Percentiles rank a stretch among this genome's conserved stretches.
Evolutionary conservation across 768 basidiomycete species (phyloP).

Genomic region (Pleurotus cornucopiae): DNA sequence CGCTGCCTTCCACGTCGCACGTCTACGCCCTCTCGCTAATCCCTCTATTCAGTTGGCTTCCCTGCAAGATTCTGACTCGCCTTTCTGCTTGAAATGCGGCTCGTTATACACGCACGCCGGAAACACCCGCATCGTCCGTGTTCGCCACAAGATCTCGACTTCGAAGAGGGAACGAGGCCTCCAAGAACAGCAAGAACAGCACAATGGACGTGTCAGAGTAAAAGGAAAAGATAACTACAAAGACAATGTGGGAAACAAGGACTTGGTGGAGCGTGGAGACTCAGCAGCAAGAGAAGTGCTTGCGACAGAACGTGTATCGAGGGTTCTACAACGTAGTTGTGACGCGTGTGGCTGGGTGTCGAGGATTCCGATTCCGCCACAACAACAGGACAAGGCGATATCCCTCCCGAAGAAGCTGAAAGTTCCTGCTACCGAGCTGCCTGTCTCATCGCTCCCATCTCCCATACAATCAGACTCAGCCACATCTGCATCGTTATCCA

Average conservation of each 20-base stretch:
- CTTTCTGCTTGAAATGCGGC: slow-evolving; percentile 50
- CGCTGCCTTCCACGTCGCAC: slow-evolving; percentile 56
- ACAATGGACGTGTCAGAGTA: too few species aligned
- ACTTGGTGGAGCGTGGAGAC: background rate
- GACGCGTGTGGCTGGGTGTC: slow-evolving; percentile 22
- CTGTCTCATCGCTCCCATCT: background rate
- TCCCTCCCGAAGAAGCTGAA: background rate
- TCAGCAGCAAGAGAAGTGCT: too few species aligned
- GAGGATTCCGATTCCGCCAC: slow-evolving; percentile 15
- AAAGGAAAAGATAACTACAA: slow-evolving; percentile 2
- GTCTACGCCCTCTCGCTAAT: slow-evolving; percentile 26
- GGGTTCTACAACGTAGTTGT: slow-evolving; percentile 24
- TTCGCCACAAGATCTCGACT: slow-evolving; percentile 5
- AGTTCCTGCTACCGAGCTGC: too few species aligned
- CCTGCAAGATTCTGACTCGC: slow-evolving; percentile 20
- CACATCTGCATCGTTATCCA: slow-evolving; percentile 10
- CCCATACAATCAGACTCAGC: slow-evolving; percentile 3
- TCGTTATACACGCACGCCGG: slow-evolving; percentile 38
- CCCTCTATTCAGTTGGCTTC: slow-evolving; percentile 9
- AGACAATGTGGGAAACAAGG: background rate
- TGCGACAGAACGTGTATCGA: slow-evolving; percentile 2
- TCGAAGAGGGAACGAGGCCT: too few species aligned
- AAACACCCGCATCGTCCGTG: slow-evolving; percentile 29
- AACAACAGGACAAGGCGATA: background rate
- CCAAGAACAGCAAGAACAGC: too few species aligned